A percentile compares a stretch with the other conserved stretches of the same genome.
phyloP scores from a whole-genome alignment of 495 filamentous ascomycete species.

The Xylona heveae region DNA sequence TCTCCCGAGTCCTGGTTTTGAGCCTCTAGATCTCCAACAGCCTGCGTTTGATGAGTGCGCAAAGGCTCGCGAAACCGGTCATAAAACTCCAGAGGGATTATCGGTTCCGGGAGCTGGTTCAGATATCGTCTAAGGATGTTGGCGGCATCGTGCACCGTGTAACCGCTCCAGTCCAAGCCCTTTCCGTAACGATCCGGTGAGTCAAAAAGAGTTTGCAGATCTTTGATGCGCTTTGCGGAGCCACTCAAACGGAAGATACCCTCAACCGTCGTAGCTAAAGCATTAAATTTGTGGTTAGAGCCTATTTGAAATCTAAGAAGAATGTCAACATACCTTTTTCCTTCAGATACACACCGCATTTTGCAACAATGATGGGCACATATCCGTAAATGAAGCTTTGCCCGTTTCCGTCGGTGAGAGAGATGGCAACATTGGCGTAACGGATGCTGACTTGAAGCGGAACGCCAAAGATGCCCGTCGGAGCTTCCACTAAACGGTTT shows the following conservation, averaged over 20 bases:
- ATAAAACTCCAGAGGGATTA: constrained; percentile 89
- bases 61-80: constrained; percentile 76
- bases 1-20: constrained; percentile 27
- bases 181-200: constrained; percentile 95
- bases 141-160: constrained; percentile 96
- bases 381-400: constrained; percentile 97
- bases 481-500: constrained; percentile 17
- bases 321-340: constrained; percentile 60
- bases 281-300: no score
- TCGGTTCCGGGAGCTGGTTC: constrained; percentile 86
- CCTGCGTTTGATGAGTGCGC: constrained; percentile 51
- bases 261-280: constrained; percentile 76
- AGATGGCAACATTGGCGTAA: constrained; percentile 97
- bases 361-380: constrained; percentile 94
- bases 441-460: constrained; percentile 85
- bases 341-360: constrained; percentile 94
- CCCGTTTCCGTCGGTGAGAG: constrained; percentile 72
- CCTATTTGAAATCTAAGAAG: constrained; percentile 1
- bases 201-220: constrained; percentile 77
- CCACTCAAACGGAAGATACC: constrained; percentile 94
- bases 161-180: constrained; percentile 88
- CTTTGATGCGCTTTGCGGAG: constrained; percentile 96
- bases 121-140: constrained; percentile 91
- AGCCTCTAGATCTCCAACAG: constrained; percentile 36
- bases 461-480: constrained; percentile 72